phyloP scores from a whole-genome alignment of 805 yeast species.

The Ogataea philodendri region DNA sequence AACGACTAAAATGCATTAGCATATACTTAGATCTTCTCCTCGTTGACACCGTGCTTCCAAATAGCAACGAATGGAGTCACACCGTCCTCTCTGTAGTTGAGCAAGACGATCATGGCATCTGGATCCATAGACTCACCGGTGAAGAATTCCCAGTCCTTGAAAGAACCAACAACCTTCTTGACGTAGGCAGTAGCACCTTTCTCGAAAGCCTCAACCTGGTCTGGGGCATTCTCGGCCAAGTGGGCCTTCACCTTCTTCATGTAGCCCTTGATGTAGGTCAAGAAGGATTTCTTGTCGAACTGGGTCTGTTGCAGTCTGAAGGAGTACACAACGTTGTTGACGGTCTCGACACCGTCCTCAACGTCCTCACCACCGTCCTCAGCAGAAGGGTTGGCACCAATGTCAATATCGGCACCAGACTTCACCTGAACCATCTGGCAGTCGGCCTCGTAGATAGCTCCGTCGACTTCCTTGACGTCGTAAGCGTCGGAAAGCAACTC shows the following conservation, averaged over 20 bases:
- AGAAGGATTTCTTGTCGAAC: constrained; percentile 97
- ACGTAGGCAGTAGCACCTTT: constrained; percentile 96
- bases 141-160: constrained; percentile 99
- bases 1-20: constrained; percentile 6
- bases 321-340: constrained; percentile 97
- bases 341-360: constrained; percentile 85
- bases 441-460: constrained; percentile 94
- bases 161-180: constrained; percentile 91
- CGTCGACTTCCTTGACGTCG: constrained; percentile 82
- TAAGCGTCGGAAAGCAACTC: constrained; percentile 97
- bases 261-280: constrained; percentile 97
- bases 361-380: constrained; percentile 84
- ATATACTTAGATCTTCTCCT: constrained; percentile 75
- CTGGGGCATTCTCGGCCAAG: constrained; percentile 88
- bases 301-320: constrained; percentile 95
- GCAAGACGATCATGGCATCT: constrained; percentile 95
- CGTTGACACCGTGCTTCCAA: constrained; percentile 98
- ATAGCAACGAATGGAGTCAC: constrained; percentile 93
- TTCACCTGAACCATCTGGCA: constrained; percentile 87
- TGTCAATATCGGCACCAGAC: constrained; percentile 87
- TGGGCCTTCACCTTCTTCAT: constrained; percentile 94
- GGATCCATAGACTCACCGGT: constrained; percentile 99
- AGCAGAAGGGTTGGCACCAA: constrained; percentile 99
- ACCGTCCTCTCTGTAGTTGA: constrained; percentile 99
- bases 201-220: constrained; percentile 82